Base-by-base conservation (phyloP, 176 grass and related monocot species). In the Typha latifolia region DNA sequence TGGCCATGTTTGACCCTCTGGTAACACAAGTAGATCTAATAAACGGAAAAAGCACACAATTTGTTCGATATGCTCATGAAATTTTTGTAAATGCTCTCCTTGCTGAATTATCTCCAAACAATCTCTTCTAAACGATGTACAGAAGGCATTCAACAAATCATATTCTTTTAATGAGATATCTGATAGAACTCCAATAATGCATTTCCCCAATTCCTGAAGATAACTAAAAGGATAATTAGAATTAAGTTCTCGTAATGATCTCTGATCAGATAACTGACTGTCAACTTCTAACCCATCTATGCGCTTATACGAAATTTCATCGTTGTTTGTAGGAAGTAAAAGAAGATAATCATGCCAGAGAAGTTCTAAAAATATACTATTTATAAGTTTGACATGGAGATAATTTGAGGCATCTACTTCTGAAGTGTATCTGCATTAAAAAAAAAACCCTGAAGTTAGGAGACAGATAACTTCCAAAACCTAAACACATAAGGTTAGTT, bases 281-380 rank as follows among this genome's bases (percentile, higher is more conserved):
- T 76, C 62, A 62, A 21, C 51, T 75, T 53, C 2, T 78, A 71
- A 63, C 49, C 73, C 71, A 77, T 80, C 70, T 61, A 37, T 70
- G 14, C 63, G 50, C 34, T 18, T 16, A 70, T 37, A 52, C 4
- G 22, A 62, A 71, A 29, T 72, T 32, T 11, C 56, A 72, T 68
- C 52, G 64, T 72, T 47, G 14, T 75, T 84, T 75, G 66, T 75
- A 14, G 37, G 18, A 50, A 34, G 73, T 12, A 64, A 70, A 21
- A 78, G 47, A 79, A 96, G 84, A 71, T 91, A 91, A 75, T 96
- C 88, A 76, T 77, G 70, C 85, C 83, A 96, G 63, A 91, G 69
- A 34, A 84, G 71, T 73, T 82, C 81, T 11, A 71, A 79, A 55
- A 96, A 75, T 62, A 91, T 77, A 75, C 82, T 80, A 67, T 67